Base-by-base conservation (phyloP, 2,329 filamentous ascomycete species). In the Mycosphaerella arachidis region DNA sequence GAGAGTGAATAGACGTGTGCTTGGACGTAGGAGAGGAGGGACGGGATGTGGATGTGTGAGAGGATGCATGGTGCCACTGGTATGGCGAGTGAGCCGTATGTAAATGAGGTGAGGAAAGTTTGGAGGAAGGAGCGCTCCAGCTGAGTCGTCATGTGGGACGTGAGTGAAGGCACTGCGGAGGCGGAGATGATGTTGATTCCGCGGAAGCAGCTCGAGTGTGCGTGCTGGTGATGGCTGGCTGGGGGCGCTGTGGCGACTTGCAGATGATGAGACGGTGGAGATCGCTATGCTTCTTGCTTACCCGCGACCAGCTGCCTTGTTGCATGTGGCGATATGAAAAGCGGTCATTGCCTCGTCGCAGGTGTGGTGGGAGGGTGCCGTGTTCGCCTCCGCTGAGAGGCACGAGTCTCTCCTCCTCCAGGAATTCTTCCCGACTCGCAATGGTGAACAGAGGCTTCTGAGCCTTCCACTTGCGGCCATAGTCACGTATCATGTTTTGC, bases 391-490 rank as follows among this genome's bases (percentile, higher is more conserved):
- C 31, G 30, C 37, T 12, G 18, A 18, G 5, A 27, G 48, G 16
- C 18, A 46, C 29, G 46, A 67, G 35, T 10, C 53, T 48, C 20
- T 66, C 60, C 9, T 53, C 46, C 24, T 53, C 37, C 27, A 56
- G 57, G 40, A 67, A 67, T 7, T 67, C 64, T 13, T 63, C 57
- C 43, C 63, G 31, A 1, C 18, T 20, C 6, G 59, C 63, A 4
- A 59, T 43, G 7, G 65, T 67, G 53, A 66, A 67, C 29, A 67
- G 55, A 20, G 62, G 53, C 48, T 60, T 59, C 5, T 57, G 59
- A 30, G 46, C 12, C 12, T 50, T 33, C 67, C 67, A 68, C 24
- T 60, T 33, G 53, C 37, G 57, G 9, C 67, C 67, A 57, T 67
- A 67, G 1, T 40, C 43, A 20, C 45, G 9, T 4, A 67, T 52